Conservation (phyloP, 225 moss, liverwort and hornwort genomes). For the Asterella californica region DNA sequence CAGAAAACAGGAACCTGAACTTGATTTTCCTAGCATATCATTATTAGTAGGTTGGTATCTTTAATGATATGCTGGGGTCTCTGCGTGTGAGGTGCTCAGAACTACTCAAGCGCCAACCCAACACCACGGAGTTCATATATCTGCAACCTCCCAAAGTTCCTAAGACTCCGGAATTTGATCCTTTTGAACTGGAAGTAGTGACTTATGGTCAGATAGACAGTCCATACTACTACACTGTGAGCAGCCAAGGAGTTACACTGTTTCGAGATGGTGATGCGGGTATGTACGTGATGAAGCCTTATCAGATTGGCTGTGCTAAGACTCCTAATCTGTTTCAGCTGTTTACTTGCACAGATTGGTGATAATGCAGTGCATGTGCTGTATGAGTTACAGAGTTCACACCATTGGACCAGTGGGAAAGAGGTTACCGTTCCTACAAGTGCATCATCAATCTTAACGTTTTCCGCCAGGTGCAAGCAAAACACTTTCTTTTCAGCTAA, state of each 20-base stretch:
- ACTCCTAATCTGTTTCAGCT: not conserved
- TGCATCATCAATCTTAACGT: conserved; percentile 72
- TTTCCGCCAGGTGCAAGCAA: conserved; percentile 56
- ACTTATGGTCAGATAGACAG: conserved; percentile 57
- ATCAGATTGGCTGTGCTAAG: not conserved
- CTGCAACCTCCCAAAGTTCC: conserved; percentile 54
- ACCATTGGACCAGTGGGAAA: conserved; percentile 82
- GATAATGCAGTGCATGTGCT: not conserved
- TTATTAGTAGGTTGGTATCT: too few relatives aligned
- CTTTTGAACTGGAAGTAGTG: conserved; percentile 85
- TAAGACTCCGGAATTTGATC: conserved; percentile 67
- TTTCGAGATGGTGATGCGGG: conserved; percentile 72
- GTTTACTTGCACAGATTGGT: too few relatives aligned
- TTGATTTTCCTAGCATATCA: not conserved
- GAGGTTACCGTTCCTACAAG: conserved; percentile 59
- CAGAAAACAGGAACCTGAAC: not conserved
- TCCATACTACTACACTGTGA: conserved; percentile 78
- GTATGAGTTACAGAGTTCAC: conserved; percentile 54
- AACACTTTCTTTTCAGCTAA: too few relatives aligned
- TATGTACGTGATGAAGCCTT: conserved; percentile 1
- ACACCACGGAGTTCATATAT: conserved; percentile 69
- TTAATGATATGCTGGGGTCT: not conserved
- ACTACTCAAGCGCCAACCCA: conserved; percentile 58
- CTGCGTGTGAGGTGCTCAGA: conserved; percentile 44
- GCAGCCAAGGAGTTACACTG: conserved; percentile 66